Evolutionary conservation across 208 protist genomes (phyloP), one percentile per base, ranked within the genome.

Genomic region (Acanthamoeba lenticulata): DNA sequence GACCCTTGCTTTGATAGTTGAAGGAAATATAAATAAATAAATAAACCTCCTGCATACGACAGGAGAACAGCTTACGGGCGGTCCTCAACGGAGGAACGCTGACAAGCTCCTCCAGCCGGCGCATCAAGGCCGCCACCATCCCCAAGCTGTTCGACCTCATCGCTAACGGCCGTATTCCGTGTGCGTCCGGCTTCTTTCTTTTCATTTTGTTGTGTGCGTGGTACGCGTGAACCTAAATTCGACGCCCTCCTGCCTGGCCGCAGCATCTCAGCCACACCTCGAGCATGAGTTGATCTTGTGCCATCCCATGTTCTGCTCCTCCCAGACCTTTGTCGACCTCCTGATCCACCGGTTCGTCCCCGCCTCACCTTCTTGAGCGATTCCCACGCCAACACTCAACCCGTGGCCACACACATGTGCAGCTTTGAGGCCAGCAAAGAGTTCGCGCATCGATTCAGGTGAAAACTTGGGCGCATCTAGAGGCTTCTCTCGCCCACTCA

Each of bases 91-190:
- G 65, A 40, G 65, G 65, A 29, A 40, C 65, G 65, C 2, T 74
- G 65, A 38, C 2, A 3, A 74, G 65, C 36, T 38, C 29, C 65
- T 17, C n/a, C 3, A 15, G 47, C 47, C 65, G 36, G n/a, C 2
- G 65, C 1, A 74, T 74, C 65, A 74, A 74, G n/a, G 65, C 65
- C 9, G 65, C 29, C 3, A 74, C 65, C 29, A 2, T 74, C 15
- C 9, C 65, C 65, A 74, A 38, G n/a, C 65, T 74, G 65, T 17
- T 74, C 15, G 65, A 74, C n/a, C 65, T 74, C 65, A 74, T 74
- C 65, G 65, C 65, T 27, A 1, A 74, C 65, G 38, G 38, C 65
- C 65, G n/a, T 4, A 2, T 74, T 3, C 65, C 65, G 2, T 29
- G 65, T 74, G 17, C 65, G 60, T 69, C 6, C 29, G 6, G 6